Evolutionary conservation across 2,329 filamentous ascomycete genomes (phyloP).

Genomic region (Drechmeria coniospora): DNA sequence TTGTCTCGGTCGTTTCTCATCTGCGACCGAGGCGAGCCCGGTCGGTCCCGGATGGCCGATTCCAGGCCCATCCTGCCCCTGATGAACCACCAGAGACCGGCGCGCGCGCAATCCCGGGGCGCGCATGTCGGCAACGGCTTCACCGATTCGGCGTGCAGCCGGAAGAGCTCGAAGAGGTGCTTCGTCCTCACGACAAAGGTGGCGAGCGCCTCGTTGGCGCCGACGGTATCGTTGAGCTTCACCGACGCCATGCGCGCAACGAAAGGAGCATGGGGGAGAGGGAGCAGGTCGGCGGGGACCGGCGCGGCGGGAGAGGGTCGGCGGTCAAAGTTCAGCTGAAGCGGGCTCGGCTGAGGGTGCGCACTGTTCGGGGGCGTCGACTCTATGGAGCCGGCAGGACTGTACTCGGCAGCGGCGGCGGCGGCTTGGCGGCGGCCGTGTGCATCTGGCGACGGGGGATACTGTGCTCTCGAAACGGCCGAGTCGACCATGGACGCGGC

Average conservation of each 20-base stretch:
- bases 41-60: slow-evolving; percentile 48
- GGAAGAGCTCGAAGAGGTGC: slow-evolving; percentile 63
- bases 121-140: slow-evolving; percentile 49
- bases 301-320: no score
- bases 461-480: slow-evolving; percentile 10
- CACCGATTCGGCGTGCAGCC: slow-evolving; percentile 59
- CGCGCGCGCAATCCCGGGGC: slow-evolving; percentile 53
- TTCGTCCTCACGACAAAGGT: slow-evolving; percentile 57
- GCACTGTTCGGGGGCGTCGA: slow-evolving; percentile 16
- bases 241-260: slow-evolving; percentile 18
- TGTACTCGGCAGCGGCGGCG: slow-evolving; percentile 20
- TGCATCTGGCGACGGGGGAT: slow-evolving; percentile 13
- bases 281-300: no score
- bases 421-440: slow-evolving; percentile 10
- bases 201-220: slow-evolving; percentile 49
- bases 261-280: no score
- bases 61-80: slow-evolving; percentile 67
- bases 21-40: slow-evolving; percentile 32
- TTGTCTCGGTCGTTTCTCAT: slow-evolving; percentile 38
- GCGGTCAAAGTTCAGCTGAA: slow-evolving; percentile 5
- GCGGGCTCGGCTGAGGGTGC: slow-evolving; percentile 10
- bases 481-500: slow-evolving; percentile 10
- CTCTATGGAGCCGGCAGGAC: slow-evolving; percentile 23
- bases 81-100: slow-evolving; percentile 79
- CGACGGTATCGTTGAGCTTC: slow-evolving; percentile 25